Conservation (phyloP, 139 green algal species). For the Marvania coccoides region DNA sequence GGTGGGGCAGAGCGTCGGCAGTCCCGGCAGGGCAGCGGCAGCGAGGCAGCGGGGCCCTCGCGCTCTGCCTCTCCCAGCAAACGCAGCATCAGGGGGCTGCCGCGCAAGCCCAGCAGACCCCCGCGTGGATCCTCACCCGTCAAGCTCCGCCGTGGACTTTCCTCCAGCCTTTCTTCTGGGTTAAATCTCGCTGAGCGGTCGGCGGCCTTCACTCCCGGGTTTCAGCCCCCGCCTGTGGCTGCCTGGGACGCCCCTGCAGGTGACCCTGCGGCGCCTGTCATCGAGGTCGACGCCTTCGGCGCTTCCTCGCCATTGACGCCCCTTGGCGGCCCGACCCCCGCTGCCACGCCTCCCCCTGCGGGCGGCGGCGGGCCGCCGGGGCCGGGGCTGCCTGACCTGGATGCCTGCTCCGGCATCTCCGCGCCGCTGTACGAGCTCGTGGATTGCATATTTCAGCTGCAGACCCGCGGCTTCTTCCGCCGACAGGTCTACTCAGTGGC, state of each 20-base stretch:
- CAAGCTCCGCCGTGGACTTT: no score
- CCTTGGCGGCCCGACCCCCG: no score
- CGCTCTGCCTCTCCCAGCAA: not conserved
- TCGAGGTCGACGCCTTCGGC: no score
- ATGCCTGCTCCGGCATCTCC: constrained; percentile 44
- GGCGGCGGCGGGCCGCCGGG: not conserved
- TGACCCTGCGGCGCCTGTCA: no score
- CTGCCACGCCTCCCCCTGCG: no score
- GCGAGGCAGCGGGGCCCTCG: no score
- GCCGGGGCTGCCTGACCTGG: constrained; percentile 28
- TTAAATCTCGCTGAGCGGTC: not conserved
- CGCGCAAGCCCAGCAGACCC: not conserved
- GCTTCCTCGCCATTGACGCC: not conserved
- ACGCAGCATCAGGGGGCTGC: not conserved
- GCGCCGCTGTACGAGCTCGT: constrained; percentile 56
- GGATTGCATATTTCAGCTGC: constrained; percentile 58
- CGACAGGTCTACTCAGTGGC: constrained; percentile 48
- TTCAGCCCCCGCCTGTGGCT: no score
- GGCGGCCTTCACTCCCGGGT: not conserved
- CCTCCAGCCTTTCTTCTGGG: no score
- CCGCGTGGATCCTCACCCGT: not conserved
- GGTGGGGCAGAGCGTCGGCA: no score
- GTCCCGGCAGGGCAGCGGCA: no score
- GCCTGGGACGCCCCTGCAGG: no score
- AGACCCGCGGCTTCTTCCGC: constrained; percentile 54